A percentile compares a stretch with the other conserved stretches of the same genome.
phyloP scores from a whole-genome alignment of 2,329 filamentous ascomycete genomes.

The Metarhizium brunneum region DNA sequence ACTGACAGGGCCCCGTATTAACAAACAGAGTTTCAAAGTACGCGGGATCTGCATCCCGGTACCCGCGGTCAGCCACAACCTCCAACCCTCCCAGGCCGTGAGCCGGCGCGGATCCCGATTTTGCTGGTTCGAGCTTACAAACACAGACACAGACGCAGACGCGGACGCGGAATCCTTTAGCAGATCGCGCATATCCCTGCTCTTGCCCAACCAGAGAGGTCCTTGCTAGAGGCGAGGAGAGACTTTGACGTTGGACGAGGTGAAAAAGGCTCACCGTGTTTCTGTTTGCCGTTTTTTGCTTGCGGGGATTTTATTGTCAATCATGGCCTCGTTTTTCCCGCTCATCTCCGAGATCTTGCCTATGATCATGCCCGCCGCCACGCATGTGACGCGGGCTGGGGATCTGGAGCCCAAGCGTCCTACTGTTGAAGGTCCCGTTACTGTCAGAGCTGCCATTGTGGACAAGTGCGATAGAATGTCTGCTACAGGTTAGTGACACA shows the following conservation, averaged over 20 bases:
- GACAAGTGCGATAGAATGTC: slow-evolving; percentile 57
- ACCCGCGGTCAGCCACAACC: background rate
- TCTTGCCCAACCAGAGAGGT: background rate
- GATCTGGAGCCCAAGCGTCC: slow-evolving; percentile 32
- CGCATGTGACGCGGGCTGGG: slow-evolving; percentile 44
- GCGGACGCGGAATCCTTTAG: background rate
- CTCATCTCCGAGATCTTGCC: slow-evolving; percentile 48
- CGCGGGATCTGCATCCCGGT: background rate
- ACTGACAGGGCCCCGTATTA: no score
- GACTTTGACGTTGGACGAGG: no score
- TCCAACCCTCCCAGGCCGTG: background rate
- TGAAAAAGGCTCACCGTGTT: no score
- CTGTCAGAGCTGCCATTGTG: slow-evolving; percentile 46
- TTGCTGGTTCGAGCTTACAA: background rate
- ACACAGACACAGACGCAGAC: background rate
- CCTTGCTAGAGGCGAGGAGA: no score
- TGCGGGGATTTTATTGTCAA: background rate
- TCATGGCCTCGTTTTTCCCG: slow-evolving; percentile 44
- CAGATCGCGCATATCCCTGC: background rate
- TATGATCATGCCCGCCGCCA: slow-evolving; percentile 48
- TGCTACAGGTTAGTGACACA: slow-evolving; percentile 44
- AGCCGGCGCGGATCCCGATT: background rate
- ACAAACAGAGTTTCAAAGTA: background rate
- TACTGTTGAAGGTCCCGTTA: slow-evolving; percentile 21
- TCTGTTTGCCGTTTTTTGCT: background rate